Evolutionary conservation across 345 rosid genomes (phyloP), one percentile per base, ranked within the genome.

Genomic region (Trapa bicornis): DNA sequence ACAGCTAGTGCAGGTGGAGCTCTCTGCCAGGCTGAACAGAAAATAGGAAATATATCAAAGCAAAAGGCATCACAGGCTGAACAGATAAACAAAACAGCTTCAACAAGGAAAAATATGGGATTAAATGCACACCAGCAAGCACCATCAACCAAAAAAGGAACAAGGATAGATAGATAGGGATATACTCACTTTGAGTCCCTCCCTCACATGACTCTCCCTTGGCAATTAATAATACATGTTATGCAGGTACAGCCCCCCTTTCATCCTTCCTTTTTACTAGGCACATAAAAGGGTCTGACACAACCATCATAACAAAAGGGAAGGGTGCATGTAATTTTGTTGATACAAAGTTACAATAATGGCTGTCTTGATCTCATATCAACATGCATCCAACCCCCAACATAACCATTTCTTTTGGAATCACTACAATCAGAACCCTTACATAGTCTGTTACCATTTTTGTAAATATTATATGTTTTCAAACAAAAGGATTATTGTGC

Each of bases 21-120:
- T 22, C 29, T 22, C 29, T 58, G 63, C 38, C 60, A 54, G n/a
- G n/a, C n/a, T n/a, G n/a, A n/a, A n/a, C n/a, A 9, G 35, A 12
- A 58, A 58, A 58, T 58, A 38, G 37, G 9, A 58, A 58, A 32
- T 8, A 6, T 58, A 9, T 33, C 63, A 58, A 32, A 6, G 37
- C 29, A 58, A 58, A 58, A 58, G 37, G 63, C 63, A 58, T 58
- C 63, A 58, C 8, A 58, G 15, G 11, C 63, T 58, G 63, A 58
- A 58, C 63, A 58, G 35, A 58, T 37, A 58, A 58, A 58, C 37
- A 11, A 58, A 58, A 58, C 37, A 11, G 5, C 38, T 15, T 38
- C 2, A 33, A 58, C 35, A 58, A 58, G 63, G 63, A 58, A 58
- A 58, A 33, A 32, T 3, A 32, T 33, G 37, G 38, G 63, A 58